Evolutionary conservation across 768 basidiomycete genomes (phyloP).

Genomic region (Kockovaella imperatae): DNA sequence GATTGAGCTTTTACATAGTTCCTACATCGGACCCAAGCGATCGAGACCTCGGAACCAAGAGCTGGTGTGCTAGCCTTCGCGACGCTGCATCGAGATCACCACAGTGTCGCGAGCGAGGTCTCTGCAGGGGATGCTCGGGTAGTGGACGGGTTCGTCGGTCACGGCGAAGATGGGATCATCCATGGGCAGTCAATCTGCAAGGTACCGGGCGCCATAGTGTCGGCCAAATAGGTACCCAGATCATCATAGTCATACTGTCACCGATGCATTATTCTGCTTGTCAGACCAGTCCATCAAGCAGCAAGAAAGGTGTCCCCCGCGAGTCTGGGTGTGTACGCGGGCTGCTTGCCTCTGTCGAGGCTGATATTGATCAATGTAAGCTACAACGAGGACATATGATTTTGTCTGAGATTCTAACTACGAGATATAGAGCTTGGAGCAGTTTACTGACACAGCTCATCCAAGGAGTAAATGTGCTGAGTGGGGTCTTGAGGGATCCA

Average conservation of each 20-base stretch:
- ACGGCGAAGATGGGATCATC: constrained; percentile 31
- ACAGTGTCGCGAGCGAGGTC: constrained; percentile 2
- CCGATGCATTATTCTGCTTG: no score
- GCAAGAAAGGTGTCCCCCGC: no score
- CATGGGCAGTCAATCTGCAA: constrained; percentile 14
- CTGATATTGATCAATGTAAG: no score
- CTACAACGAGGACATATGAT: no score
- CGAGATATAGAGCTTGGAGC: no score
- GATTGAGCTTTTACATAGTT: constrained; percentile 4
- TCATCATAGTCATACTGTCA: no score
- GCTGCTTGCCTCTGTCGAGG: no score
- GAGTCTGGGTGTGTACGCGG: no score
- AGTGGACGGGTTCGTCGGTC: constrained; percentile 24
- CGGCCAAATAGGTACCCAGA: no score
- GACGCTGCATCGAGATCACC: constrained; percentile 5
- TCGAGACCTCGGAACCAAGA: background rate
- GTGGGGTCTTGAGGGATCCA: constrained; percentile 70
- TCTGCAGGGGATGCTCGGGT: constrained; percentile 6
- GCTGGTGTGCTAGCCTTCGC: constrained; percentile 4
- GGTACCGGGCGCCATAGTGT: constrained; percentile 15
- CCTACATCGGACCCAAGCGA: constrained; percentile 6
- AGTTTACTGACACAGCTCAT: no score
- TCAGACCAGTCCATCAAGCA: no score
- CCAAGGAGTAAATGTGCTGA: constrained; percentile 51
- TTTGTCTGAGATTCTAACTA: no score